These are phyloP conservation scores for Phytophthora pseudosyringae DNA, from an alignment of 352 stramenopile species.

Conservation along the genomic window DNA sequence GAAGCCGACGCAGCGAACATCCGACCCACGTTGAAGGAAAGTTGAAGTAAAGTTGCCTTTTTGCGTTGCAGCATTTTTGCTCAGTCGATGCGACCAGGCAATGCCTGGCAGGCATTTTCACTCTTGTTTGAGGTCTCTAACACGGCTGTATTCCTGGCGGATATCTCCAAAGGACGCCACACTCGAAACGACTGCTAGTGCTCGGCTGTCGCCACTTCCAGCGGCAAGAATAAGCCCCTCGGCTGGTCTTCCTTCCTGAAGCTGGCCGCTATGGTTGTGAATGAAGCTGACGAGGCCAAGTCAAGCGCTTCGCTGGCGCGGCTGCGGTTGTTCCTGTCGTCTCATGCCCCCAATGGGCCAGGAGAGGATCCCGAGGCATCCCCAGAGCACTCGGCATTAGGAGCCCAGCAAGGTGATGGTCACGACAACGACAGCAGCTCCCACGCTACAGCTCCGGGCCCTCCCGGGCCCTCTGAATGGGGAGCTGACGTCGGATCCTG, in stretches of 20 bases:
- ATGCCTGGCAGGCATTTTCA: no score
- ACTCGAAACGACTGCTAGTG: conserved; percentile 27
- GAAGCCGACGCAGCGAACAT: not conserved
- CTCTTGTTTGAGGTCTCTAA: no score
- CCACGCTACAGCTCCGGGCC: not conserved
- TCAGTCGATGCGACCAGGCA: not conserved
- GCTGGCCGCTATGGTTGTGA: conserved; percentile 19
- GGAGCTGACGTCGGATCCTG: not conserved
- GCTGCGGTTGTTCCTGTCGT: conserved; percentile 46
- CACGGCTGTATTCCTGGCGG: conserved; percentile 1
- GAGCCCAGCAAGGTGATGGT: not conserved
- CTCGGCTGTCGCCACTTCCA: not conserved
- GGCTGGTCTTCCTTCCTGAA: not conserved
- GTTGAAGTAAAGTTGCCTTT: conserved; percentile 19
- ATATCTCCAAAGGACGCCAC: conserved; percentile 22
- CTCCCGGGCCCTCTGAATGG: not conserved
- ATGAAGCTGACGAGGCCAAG: conserved; percentile 28
- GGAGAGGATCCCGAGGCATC: conserved; percentile 10
- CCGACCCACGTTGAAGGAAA: conserved; percentile 14
- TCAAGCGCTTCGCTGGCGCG: conserved; percentile 38
- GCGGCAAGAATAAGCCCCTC: conserved; percentile 20
- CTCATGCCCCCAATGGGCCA: conserved; percentile 37
- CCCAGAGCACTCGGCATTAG: conserved; percentile 1
- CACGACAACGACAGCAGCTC: conserved; percentile 3
- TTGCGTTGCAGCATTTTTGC: conserved; percentile 1